Evolutionary conservation across 1,284 basidiomycete genomes (phyloP), one percentile per base, ranked within the genome.

Genomic region (Chalciporus sp.): DNA sequence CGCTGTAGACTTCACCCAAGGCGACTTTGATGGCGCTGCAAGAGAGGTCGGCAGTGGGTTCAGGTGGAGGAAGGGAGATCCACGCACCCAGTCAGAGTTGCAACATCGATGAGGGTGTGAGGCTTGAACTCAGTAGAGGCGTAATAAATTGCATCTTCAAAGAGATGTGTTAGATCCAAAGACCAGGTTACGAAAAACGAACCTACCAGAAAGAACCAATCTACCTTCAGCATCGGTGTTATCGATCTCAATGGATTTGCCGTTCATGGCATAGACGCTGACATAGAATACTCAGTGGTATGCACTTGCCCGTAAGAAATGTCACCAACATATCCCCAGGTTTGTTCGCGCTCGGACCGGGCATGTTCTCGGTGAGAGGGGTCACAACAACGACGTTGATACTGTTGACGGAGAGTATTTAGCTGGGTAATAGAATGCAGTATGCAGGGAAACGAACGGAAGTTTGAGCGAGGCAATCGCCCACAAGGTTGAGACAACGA

Each of bases 211-310:
- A 35, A 92, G 80, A 20, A 95, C 78, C 20, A 95, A 77, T 27
- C 94, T 85, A 17, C 94, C 93, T 67, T 94, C 91, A 4, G 92
- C 92, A 66, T 94, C 92, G 0, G 92, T 94, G 73, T 94, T 94
- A 73, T 94, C 91, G 37, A 95, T 83, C 68, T 95, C 91, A 31
- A 95, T 81, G 0, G 88, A 86, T 71, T 93, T 92, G 40, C 93
- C 92, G 66, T 94, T 94, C 85, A 92, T 92, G 7, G 92, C 89
- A 61, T 91, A 88, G 57, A 95, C 70, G 50, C 92, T 92, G 64
- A 8, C n/a, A 44, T 8, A 42, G 26, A 45, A 28, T 17, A 46
- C 29, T 42, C 42, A 49, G 42, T 31, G 7, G 9, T 31, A 14
- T 28, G 46, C 17, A 8, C 2, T 47, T 23, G 29, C 27, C 3